Conservation (phyloP, 2,329 filamentous ascomycete species). For the Dryadomyces sulphureus region DNA sequence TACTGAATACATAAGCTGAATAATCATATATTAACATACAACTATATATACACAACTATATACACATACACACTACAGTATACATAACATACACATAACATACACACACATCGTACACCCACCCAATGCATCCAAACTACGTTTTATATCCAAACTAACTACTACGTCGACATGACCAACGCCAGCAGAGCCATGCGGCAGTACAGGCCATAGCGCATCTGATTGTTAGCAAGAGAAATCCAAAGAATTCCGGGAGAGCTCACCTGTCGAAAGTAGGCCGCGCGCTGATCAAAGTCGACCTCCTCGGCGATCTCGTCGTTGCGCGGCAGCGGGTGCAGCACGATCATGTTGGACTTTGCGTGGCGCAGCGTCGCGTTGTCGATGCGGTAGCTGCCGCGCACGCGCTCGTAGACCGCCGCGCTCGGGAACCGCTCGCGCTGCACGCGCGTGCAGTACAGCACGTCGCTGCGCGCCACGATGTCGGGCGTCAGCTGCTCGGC, state of each 20-base stretch:
- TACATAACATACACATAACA: background rate
- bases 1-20: too few relatives aligned
- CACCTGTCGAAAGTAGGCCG: conserved; percentile 98
- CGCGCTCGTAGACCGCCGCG: conserved; percentile 62
- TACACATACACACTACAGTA: background rate
- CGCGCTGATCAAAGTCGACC: conserved; percentile 92
- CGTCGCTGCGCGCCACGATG: conserved; percentile 73
- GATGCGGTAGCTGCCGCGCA: conserved; percentile 81
- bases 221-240: conserved; percentile 23
- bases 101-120: conserved; percentile 1
- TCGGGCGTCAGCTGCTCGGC: conserved; percentile 70
- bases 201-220: conserved; percentile 98
- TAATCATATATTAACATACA: too few relatives aligned
- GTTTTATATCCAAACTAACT: conserved; percentile 3
- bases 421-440: conserved; percentile 93
- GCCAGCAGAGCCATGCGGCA: conserved; percentile 95
- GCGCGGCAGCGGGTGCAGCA: conserved; percentile 88
- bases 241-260: conserved; percentile 21
- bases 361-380: conserved; percentile 82
- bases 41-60: too few relatives aligned
- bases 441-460: conserved; percentile 92
- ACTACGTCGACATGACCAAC: conserved; percentile 57
- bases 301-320: conserved; percentile 91
- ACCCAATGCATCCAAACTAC: conserved; percentile 11
- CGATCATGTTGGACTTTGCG: conserved; percentile 84